Base-by-base conservation (phyloP, 495 filamentous ascomycete genomes). In the Penicillium taxi region DNA sequence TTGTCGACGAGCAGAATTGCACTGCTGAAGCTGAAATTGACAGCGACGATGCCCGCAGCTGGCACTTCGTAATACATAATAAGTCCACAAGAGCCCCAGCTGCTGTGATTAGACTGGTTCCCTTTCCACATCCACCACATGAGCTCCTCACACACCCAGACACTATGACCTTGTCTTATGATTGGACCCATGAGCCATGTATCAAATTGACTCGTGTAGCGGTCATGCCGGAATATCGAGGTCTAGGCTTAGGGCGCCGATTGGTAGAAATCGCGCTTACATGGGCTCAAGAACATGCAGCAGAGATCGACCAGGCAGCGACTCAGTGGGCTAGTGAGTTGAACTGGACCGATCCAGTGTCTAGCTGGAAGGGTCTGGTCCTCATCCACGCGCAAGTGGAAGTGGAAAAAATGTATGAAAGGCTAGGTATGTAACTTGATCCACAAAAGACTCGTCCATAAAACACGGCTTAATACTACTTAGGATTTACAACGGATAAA, bases 131-230 rank as follows among this genome's bases (percentile, higher is more conserved):
- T 41, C 49, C 63, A 7, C 73, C 75, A 3, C 78, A 85, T 38
- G 73, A 71, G 9, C 54, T 53, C 12, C 23, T 37, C 37, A 63
- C 26, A 64, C 33, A 50, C 16, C 20, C 39, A 2, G 42, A 24
- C 3, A 34, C 9, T 4, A 31, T 23, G 2, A 25, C 29, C 6
- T 36, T 30, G 25, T 39, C 23, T 29, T 57, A 32, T 21, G 53
- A 63, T 29, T 42, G 44, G 47, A 22, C 44, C n/a, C 52, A 68
- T 23, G 86, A 94, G 36, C 74, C 80, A 1, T 89, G 86, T 56
- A 58, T 90, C 35, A 87, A 86, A 54, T 59, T 94, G 1, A 83
- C 85, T 7, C 70, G 88, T 2, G 56, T 94, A n/a, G 82, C 86
- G 0, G 77, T 82, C 1, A 35, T 81, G 13, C 56, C 61, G 5